Evolutionary conservation across 2,329 filamentous ascomycete species (phyloP).

Genomic region (Pseudonectria buxi): DNA sequence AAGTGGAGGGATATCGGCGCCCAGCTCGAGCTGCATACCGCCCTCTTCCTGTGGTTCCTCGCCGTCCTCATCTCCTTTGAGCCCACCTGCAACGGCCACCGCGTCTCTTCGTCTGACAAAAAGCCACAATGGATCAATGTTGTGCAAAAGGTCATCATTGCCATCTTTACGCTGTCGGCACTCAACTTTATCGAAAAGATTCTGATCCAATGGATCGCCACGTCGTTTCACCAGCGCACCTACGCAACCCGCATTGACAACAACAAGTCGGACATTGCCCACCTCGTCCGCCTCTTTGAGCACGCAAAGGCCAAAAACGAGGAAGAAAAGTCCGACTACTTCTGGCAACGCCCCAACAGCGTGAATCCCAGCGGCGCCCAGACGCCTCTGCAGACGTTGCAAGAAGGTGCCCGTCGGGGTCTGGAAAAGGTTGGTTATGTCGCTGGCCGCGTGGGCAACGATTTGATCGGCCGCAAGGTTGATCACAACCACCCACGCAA

Average conservation of each 20-base stretch:
- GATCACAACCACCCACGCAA: conserved; percentile 74
- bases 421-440: conserved; percentile 78
- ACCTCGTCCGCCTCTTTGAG: conserved; percentile 50
- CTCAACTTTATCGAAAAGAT: conserved; percentile 90
- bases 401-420: conserved; percentile 67
- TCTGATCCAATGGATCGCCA: conserved; percentile 88
- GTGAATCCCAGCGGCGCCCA: conserved; percentile 51
- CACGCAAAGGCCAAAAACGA: conserved; percentile 71
- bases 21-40: conserved; percentile 76
- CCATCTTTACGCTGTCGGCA: conserved; percentile 70
- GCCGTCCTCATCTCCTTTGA: conserved; percentile 80
- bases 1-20: conserved; percentile 90
- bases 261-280: conserved; percentile 81
- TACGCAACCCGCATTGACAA: conserved; percentile 86
- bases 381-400: conserved; percentile 68
- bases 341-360: conserved; percentile 37
- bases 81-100: conserved; percentile 65
- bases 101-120: conserved; percentile 32
- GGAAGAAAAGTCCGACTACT: conserved; percentile 34
- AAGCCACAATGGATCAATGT: conserved; percentile 64
- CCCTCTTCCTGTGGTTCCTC: conserved; percentile 88
- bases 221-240: conserved; percentile 84
- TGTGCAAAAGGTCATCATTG: conserved; percentile 79
- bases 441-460: conserved; percentile 78
- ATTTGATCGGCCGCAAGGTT: conserved; percentile 75